These are phyloP conservation scores for Fusarium nanum DNA, from an alignment of 2,329 filamentous ascomycete genomes.

Conservation along the genomic window DNA sequence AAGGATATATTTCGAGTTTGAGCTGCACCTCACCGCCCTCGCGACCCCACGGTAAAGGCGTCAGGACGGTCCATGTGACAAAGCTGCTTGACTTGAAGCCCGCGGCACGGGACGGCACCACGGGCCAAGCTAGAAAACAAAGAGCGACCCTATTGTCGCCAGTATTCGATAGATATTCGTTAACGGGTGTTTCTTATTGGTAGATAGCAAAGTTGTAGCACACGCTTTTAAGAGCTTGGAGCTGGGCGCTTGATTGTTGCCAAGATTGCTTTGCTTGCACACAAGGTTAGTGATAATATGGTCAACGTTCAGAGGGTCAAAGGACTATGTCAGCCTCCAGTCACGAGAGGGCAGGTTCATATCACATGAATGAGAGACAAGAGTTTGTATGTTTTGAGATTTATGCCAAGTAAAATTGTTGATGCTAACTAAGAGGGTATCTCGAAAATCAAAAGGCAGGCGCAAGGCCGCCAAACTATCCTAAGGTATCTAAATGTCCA, in stretches of 20 bases:
- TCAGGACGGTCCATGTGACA: constrained; percentile 32
- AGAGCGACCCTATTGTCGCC: constrained; percentile 22
- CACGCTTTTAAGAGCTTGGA: constrained; percentile 20
- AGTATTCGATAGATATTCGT: constrained; percentile 19
- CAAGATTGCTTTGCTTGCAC: background rate
- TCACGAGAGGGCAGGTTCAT: constrained; percentile 15
- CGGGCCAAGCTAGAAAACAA: constrained; percentile 32
- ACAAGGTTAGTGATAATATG: background rate
- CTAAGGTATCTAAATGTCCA: constrained; percentile 41
- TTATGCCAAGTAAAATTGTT: constrained; percentile 25
- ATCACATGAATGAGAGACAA: constrained; percentile 25
- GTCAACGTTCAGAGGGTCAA: background rate
- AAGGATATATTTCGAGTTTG: background rate
- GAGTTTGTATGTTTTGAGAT: constrained; percentile 8
- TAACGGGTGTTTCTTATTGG: constrained; percentile 15
- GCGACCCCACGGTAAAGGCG: constrained; percentile 27
- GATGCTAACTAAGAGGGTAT: constrained; percentile 40
- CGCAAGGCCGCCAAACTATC: constrained; percentile 37
- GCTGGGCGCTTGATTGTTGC: constrained; percentile 11
- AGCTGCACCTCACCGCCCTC: constrained; percentile 24
- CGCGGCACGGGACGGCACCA: constrained; percentile 37
- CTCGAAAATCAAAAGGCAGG: constrained; percentile 38
- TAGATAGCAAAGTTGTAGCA: constrained; percentile 23
- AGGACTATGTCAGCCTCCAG: background rate
- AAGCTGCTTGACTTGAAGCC: constrained; percentile 12